phyloP scores from a whole-genome alignment of 2,329 filamentous ascomycete genomes.

The Fusarium gaditjirri region DNA sequence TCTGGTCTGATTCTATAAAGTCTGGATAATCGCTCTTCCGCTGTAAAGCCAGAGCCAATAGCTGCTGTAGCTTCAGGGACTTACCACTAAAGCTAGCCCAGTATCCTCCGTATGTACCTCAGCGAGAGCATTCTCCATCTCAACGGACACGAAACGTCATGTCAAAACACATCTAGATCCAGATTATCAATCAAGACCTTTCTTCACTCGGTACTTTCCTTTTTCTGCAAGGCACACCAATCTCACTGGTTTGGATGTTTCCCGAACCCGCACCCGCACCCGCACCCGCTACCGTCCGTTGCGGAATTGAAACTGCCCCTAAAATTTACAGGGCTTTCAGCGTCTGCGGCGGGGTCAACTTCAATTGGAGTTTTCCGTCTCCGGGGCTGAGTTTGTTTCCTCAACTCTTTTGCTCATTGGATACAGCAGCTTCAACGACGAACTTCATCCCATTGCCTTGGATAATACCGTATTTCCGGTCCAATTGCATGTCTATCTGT shows the following conservation, averaged over 20 bases:
- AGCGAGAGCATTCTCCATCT: background rate
- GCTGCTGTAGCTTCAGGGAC: background rate
- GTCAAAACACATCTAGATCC: background rate
- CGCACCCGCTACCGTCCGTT: conserved; percentile 25
- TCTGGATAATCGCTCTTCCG: conserved; percentile 38
- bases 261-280: conserved; percentile 5
- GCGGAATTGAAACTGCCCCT: conserved; percentile 8
- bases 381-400: conserved; percentile 36
- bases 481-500: background rate
- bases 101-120: no score
- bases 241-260: conserved; percentile 9
- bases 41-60: background rate
- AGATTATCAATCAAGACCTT: conserved; percentile 12
- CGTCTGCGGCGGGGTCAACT: background rate
- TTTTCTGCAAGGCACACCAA: conserved; percentile 19
- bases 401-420: conserved; percentile 27
- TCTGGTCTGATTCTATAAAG: conserved; percentile 4
- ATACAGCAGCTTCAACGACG: conserved; percentile 29
- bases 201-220: conserved; percentile 11
- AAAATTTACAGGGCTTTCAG: conserved; percentile 2
- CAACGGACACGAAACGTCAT: conserved; percentile 18
- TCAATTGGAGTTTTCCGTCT: conserved; percentile 30
- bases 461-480: background rate
- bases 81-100: background rate
- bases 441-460: conserved; percentile 2